phyloP scores from a whole-genome alignment of 2,329 filamentous ascomycete species.

The Ophiostoma ulmi region DNA sequence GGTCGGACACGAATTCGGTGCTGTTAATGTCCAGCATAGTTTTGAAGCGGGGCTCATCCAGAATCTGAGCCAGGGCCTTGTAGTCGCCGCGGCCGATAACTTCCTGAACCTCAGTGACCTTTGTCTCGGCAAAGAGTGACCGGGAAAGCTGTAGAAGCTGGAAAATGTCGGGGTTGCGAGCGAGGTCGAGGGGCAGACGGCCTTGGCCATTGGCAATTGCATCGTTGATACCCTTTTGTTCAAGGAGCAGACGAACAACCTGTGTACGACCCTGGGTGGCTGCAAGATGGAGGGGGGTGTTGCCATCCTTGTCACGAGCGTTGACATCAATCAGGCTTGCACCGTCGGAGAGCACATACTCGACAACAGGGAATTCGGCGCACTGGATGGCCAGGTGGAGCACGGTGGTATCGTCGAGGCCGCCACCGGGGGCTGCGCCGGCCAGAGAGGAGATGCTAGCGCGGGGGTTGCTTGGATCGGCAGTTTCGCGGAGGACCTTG shows the following conservation, averaged over 20 bases:
- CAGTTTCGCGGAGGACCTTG: constrained; percentile 69
- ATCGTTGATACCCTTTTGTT: constrained; percentile 81
- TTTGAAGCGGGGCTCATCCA: constrained; percentile 81
- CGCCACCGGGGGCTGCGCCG: constrained; percentile 37
- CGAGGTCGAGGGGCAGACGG: constrained; percentile 79
- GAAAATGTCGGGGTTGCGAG: constrained; percentile 90
- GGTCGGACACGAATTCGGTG: constrained; percentile 79
- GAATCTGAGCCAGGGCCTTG: constrained; percentile 67
- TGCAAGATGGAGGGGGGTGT: constrained; percentile 86
- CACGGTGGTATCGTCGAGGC: constrained; percentile 77
- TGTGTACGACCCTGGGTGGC: constrained; percentile 73
- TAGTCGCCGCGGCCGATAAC: constrained; percentile 70
- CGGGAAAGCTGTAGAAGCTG: constrained; percentile 87
- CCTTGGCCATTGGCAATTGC: constrained; percentile 78
- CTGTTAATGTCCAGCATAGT: constrained; percentile 89
- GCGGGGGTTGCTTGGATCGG: constrained; percentile 46
- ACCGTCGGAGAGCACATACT: constrained; percentile 83
- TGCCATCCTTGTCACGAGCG: constrained; percentile 85
- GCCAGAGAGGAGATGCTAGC: constrained; percentile 53
- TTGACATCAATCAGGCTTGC: constrained; percentile 71
- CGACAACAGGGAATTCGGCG: constrained; percentile 84
- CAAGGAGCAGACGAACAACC: constrained; percentile 77
- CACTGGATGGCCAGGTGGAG: constrained; percentile 93
- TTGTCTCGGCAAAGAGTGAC: constrained; percentile 82
- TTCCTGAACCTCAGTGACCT: constrained; percentile 77